Conservation (phyloP, 2,329 filamentous ascomycete species). For the Colletotrichum sp. region DNA sequence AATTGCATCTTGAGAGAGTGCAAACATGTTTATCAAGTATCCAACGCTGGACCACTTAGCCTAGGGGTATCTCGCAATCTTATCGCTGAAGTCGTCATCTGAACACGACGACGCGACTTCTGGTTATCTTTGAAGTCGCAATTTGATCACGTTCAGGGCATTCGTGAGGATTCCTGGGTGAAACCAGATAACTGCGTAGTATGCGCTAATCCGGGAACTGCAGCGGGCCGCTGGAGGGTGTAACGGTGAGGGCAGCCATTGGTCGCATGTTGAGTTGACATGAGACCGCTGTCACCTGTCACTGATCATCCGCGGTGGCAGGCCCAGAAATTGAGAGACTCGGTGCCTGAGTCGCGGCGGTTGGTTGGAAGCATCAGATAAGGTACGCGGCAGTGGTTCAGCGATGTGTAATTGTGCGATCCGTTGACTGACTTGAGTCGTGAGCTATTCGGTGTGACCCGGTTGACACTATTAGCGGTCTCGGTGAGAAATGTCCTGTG, state of each 20-base stretch:
- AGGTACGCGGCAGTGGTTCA: neutral
- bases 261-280: neutral
- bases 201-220: neutral
- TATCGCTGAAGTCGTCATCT: neutral
- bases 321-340: neutral
- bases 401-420: neutral
- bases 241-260: neutral
- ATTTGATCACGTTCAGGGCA: neutral
- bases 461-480: neutral
- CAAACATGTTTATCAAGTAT: neutral
- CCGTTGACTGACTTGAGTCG: neutral
- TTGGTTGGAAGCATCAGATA: neutral
- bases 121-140: neutral
- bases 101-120: neutral
- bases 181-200: neutral
- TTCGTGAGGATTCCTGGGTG: neutral
- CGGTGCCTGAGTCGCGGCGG: neutral
- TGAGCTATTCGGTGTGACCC: neutral
- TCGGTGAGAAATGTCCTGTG: neutral
- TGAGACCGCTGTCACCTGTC: slow-evolving; percentile 11
- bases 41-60: neutral
- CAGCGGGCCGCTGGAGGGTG: slow-evolving; percentile 13
- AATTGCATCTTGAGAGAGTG: neutral
- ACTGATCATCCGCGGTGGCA: neutral
- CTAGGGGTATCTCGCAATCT: neutral